Percentiles rank a stretch among this genome's conserved stretches.
Evolutionary conservation across 257 asterid species (phyloP).

Genomic region (Fraxinus pennsylvanica): DNA sequence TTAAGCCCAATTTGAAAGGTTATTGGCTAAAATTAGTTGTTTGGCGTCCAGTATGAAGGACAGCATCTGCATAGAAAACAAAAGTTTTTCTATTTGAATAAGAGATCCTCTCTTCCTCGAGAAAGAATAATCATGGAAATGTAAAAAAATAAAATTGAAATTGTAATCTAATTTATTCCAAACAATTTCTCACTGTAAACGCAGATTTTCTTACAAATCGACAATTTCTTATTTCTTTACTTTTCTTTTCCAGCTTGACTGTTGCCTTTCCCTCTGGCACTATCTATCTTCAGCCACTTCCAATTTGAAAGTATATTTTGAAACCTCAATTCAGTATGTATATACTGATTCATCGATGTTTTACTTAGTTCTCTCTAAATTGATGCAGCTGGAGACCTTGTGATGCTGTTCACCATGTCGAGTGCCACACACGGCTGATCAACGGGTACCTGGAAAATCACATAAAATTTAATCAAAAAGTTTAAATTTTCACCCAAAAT

Average conservation of each 20-base stretch:
- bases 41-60: no score
- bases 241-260: background rate
- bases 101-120: no score
- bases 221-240: background rate
- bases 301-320: background rate
- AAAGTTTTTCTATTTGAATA: no score
- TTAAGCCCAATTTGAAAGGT: no score
- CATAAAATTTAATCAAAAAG: background rate
- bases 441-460: slow-evolving; percentile 43
- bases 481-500: no score
- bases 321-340: background rate
- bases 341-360: background rate
- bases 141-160: background rate
- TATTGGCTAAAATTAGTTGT: no score
- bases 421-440: slow-evolving; percentile 44
- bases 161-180: background rate
- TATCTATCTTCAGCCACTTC: background rate
- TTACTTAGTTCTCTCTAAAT: slow-evolving; percentile 1
- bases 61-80: no score
- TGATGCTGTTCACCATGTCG: slow-evolving; percentile 27
- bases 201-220: background rate
- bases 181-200: background rate
- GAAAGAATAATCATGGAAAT: no score
- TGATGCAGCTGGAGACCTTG: slow-evolving; percentile 25
- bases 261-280: background rate